Base-by-base conservation (phyloP, 2,329 filamentous ascomycete genomes). In the Teratosphaeria zuluensis region DNA sequence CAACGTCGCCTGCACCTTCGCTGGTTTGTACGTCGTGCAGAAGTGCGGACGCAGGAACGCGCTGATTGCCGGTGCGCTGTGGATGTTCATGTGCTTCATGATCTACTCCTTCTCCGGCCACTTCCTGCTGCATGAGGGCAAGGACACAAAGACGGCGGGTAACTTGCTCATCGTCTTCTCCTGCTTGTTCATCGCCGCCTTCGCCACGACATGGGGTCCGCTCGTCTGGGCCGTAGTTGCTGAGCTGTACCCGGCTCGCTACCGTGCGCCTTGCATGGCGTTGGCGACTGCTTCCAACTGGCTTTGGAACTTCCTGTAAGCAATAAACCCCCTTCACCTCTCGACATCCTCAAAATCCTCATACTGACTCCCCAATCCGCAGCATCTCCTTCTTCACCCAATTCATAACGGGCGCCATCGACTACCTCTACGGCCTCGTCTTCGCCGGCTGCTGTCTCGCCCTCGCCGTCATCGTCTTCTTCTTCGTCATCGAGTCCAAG, bases 151-250 rank as follows among this genome's bases (percentile, higher is more conserved):
- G 7, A 76, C 74, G 1, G 76, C 82, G 6, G 85, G 85, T 21
- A 77, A 80, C 5, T 79, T 80, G 42, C 81, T 88, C 63, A 85
- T 89, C 53, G 79, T 85, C 57, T 87, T 87, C 70, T 85, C 85
- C 0, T 87, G 85, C 66, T 75, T 88, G 53, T 86, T 86, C 69
- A 85, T 86, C 63, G 77, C 84, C 0, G 82, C 78, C 0, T 88
- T 84, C 61, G 85, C 84, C 4, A 86, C 82, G 0, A 87, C 85
- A 1, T 88, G 85, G 85, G 85, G 85, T 21, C 85, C 85, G 1
- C 80, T 84, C 54, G 83, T 88, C 56, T 91, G 87, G 88, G 84
- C 63, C 58, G 78, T 86, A 19, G 81, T 84, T 53, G 81, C 83
- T 3, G 83, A 86, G 68, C 79, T 88, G 21, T 89, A 86, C 69